Evolutionary conservation across 495 filamentous ascomycete species (phyloP), one percentile per base, ranked within the genome.

Genomic region (Penicillium silybi): DNA sequence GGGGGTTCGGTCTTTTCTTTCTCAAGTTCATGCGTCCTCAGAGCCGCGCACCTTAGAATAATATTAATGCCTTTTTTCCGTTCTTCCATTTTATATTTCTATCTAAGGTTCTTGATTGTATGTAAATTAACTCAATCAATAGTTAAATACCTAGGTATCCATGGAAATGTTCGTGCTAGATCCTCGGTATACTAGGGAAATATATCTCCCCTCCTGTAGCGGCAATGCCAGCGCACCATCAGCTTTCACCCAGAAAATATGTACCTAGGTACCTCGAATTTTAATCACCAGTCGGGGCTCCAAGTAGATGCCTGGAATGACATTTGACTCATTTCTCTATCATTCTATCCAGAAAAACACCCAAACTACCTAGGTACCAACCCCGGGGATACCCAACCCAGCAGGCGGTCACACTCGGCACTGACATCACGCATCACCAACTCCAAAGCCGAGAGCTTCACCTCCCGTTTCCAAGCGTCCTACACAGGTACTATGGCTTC

Each of bases 341-440:
- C 11, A 32, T 32, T 10, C 11, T 13, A 13, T 13, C 29, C 29
- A 13, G 11, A 11, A 32, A 13, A 10, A 1, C 7, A 29, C 9
- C 9, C 9, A 10, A 3, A 32, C 11, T 13, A 13, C 29, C 8
- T n/a, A n/a, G n/a, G n/a, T n/a, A n/a, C n/a, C n/a, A n/a, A 32
- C 18, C 6, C 16, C 37, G 37, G 7, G n/a, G 19, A 25, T 22
- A 13, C 32, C 50, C 11, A 47, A 48, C 25, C 9, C 42, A 44
- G 51, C 37, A 66, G 55, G 64, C 63, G 61, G 63, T 67, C 19
- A 54, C 22, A 16, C 1, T 4, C 26, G 53, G 45, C 58, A 64
- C 56, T 71, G 66, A 71, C 68, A 69, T 71, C 68, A 71, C 65
- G 47, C 19, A 45, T 34, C 39, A 26, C 27, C 16, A 23, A 17